Conservation (phyloP, 345 rosid genomes). For the Cardiospermum halicacabum region DNA sequence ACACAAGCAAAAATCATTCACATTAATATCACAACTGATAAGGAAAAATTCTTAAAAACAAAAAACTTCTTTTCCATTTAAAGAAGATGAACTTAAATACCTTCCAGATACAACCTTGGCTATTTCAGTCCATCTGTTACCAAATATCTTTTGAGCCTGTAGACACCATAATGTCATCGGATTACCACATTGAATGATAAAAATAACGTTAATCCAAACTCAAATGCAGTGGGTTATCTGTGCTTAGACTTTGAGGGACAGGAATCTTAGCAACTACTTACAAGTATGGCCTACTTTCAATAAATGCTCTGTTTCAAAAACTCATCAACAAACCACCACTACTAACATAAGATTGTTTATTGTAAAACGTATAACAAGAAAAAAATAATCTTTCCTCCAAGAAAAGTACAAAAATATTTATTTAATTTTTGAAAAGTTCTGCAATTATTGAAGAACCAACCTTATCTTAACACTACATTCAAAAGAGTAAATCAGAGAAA, state of each 20-base stretch:
- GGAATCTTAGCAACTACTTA: conserved; percentile 14
- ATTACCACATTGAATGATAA: conserved; percentile 11
- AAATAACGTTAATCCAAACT: conserved; percentile 11
- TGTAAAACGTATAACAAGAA: background rate
- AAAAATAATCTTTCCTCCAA: conserved; percentile 6
- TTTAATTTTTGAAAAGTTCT: background rate
- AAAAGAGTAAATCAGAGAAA: background rate
- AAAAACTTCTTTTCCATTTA: background rate
- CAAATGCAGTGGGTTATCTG: conserved; percentile 6
- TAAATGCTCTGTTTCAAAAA: conserved; percentile 14
- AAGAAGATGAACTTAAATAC: conserved; percentile 48
- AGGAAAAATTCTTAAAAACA: background rate
- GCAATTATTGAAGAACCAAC: background rate
- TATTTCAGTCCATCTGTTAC: conserved; percentile 98
- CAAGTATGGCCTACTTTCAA: conserved; percentile 24
- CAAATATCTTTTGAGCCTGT: conserved; percentile 92
- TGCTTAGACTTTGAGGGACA: conserved; percentile 19
- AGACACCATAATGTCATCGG: conserved; percentile 20
- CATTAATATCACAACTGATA: background rate
- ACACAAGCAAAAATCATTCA: background rate
- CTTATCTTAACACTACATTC: conserved; percentile 3
- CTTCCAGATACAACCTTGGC: conserved; percentile 99
- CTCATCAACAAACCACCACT: conserved; percentile 8
- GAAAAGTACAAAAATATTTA: background rate
- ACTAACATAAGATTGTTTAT: conserved; percentile 3